Base-by-base conservation (phyloP, 2,329 filamentous ascomycete species). In the Hypoxylon sp. region DNA sequence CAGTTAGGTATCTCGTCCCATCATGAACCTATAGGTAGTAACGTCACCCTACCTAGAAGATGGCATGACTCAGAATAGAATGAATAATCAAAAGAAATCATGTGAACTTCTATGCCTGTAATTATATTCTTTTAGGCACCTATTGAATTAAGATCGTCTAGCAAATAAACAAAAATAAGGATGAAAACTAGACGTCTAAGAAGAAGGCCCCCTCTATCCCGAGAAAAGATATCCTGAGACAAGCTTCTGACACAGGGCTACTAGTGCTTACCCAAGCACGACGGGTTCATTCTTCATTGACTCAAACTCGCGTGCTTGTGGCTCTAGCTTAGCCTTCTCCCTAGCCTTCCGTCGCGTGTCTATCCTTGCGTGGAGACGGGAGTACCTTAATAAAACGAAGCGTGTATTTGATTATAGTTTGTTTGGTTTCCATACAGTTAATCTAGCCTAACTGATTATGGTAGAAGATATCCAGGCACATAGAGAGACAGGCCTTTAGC, bases 201-300 rank as follows among this genome's bases (percentile, higher is more conserved):
- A 47, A 26, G 50, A 24, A 8, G 46, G n/a, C 50, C 33, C 48
- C n/a, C 59, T 22, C 19, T 35, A 51, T 51, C 50, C 19, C 9
- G 24, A 46, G 17, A 22, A 29, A 47, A 37, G 17, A 46, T 48
- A 39, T 29, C 19, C 61, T 51, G 35, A 66, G 54, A 66, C 59
- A 69, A 62, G 53, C 44, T 60, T 57, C 63, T 67, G 47, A 51
- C 60, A 57, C 67, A 70, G 63, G 67, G 67, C 67, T 67, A 24
- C 58, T 70, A 67, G 67, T 65, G 67, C 64, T 60, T 24, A 62
- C 29, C 64, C 37, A 58, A 31, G 14, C 48, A 65, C 26, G 33
- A 31, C 33, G 48, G 51, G 14, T 66, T 66, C 50, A 50, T 63
- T 63, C 64, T 67, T 59, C 64, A 63, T 39, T 59, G 44, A 59